Percentiles rank a stretch among this genome's conserved stretches.
These are phyloP conservation scores for Cupressus sempervirens DNA, from an alignment of 75 land plant genomes.

Conservation along the genomic window DNA sequence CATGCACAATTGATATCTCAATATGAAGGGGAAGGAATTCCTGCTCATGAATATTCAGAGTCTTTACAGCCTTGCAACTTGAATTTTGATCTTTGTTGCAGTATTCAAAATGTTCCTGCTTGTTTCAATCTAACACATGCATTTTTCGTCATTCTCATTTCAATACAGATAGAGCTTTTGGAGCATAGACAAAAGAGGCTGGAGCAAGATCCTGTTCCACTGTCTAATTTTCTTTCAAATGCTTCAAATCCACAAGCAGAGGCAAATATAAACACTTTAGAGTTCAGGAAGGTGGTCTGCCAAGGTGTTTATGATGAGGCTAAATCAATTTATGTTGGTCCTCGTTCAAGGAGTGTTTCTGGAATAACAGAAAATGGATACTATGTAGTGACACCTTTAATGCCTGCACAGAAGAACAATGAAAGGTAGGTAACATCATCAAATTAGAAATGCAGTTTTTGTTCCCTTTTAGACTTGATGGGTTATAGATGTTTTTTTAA, in stretches of 20 bases:
- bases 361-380: constrained; percentile 93
- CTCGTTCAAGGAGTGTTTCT: constrained; percentile 80
- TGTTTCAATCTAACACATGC: constrained; percentile 9
- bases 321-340: constrained; percentile 82
- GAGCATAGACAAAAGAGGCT: constrained; percentile 68
- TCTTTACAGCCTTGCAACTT: background rate
- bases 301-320: constrained; percentile 75
- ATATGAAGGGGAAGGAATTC: background rate
- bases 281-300: constrained; percentile 70
- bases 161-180: constrained; percentile 59
- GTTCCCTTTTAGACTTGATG: background rate
- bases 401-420: constrained; percentile 2
- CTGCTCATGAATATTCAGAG: background rate
- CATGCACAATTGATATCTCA: background rate
- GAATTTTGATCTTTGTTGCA: background rate
- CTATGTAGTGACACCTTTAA: constrained; percentile 77
- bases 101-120: constrained; percentile 1
- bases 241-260: background rate
- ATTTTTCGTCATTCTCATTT: background rate
- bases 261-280: constrained; percentile 38
- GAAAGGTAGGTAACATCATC: constrained; percentile 9
- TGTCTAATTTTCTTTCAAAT: constrained; percentile 18
- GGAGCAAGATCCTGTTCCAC: constrained; percentile 55
- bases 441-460: background rate
- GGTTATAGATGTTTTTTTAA: background rate